Percentiles rank a stretch among this genome's conserved stretches.
These are phyloP conservation scores for Scorias spongiosa DNA, from an alignment of 2,329 filamentous ascomycete species.

Conservation along the genomic window DNA sequence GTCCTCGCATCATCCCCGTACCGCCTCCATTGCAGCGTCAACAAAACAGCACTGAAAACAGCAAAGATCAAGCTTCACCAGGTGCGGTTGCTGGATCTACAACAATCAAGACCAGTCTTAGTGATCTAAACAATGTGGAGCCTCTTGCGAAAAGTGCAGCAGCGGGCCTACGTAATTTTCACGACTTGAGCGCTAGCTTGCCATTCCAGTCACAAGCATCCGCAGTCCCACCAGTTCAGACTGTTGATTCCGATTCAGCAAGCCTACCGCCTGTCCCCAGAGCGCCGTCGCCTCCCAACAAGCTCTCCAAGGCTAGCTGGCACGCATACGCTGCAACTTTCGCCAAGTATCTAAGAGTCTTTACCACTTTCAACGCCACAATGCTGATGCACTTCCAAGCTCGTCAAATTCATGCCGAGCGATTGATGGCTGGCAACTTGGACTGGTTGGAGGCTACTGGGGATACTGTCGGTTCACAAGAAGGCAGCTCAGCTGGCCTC, in stretches of 20 bases:
- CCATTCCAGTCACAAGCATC: conserved; percentile 44
- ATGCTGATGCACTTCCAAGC: conserved; percentile 42
- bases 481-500: conserved; percentile 29
- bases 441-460: conserved; percentile 39
- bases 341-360: conserved; percentile 40
- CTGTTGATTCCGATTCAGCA: conserved; percentile 25
- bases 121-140: conserved; percentile 32
- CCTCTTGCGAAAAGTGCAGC: conserved; percentile 30
- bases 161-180: conserved; percentile 38
- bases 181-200: conserved; percentile 37
- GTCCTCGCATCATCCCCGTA: conserved; percentile 19
- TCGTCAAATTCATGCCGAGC: conserved; percentile 28
- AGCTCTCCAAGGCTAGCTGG: conserved; percentile 33
- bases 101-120: conserved; percentile 26
- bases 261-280: conserved; percentile 35
- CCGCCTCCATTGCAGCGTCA: conserved; percentile 17
- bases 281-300: conserved; percentile 23
- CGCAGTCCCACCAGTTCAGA: conserved; percentile 26
- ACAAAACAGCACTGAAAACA: conserved; percentile 1
- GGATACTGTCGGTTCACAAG: conserved; percentile 22
- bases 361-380: conserved; percentile 37
- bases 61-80: neutral
- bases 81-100: no score
- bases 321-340: conserved; percentile 38
- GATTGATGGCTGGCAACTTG: conserved; percentile 23